These are phyloP conservation scores for Mortierella sp. DNA, from an alignment of 371 early-diverging fungal genomes.

Conservation along the genomic window DNA sequence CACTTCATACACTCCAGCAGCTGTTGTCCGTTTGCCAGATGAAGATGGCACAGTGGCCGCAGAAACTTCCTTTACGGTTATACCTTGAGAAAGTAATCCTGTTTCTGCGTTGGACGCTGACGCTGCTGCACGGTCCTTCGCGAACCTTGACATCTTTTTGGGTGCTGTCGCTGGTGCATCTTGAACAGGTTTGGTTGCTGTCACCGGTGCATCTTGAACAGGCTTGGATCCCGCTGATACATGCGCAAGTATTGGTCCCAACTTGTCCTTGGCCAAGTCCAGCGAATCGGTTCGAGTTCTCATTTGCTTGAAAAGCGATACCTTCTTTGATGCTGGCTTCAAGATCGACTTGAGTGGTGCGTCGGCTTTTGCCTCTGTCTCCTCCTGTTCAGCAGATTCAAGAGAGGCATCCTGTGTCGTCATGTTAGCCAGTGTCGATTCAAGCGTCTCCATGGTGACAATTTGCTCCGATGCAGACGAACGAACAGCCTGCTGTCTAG, in stretches of 20 bases:
- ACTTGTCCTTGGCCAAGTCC: neutral
- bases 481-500: conserved; percentile 22
- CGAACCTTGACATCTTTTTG: conserved; percentile 42
- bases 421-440: conserved; percentile 31
- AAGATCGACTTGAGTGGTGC: conserved; percentile 30
- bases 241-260: too few relatives aligned
- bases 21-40: neutral
- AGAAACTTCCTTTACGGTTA: conserved; percentile 22
- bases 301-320: conserved; percentile 34
- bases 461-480: conserved; percentile 23
- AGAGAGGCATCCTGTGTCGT: conserved; percentile 4
- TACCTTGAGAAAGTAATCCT: conserved; percentile 18
- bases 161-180: conserved; percentile 5
- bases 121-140: conserved; percentile 29
- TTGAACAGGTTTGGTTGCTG: neutral
- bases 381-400: neutral
- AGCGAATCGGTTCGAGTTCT: conserved; percentile 6
- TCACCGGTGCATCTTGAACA: neutral
- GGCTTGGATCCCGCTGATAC: too few relatives aligned
- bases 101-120: neutral
- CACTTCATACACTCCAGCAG: conserved; percentile 21
- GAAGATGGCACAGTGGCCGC: conserved; percentile 12
- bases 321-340: conserved; percentile 41
- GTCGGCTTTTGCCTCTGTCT: neutral
- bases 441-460: conserved; percentile 37